Base-by-base conservation (phyloP, 1,139 yeast genomes). In the Yamadazyma friedrichii region DNA sequence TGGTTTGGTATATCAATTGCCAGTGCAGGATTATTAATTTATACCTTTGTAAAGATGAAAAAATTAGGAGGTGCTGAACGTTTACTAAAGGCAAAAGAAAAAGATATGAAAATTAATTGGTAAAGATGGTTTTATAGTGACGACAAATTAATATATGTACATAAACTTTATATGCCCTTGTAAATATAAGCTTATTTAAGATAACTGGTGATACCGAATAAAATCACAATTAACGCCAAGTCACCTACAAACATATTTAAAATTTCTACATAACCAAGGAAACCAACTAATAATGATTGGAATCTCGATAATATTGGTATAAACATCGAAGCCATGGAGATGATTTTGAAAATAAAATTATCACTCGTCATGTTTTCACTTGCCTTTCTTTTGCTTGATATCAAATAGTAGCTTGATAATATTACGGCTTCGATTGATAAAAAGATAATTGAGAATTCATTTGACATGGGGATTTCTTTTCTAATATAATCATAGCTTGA, bases 1-100 rank as follows among this genome's bases (percentile, higher is more conserved):
- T 93, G 99, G 99, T 93, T 88, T 59, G 96, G 95, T 0, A 76
- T 89, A 33, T 81, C 89, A 1, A 54, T 84, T 31, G 76, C 86
- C 30, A 84, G 95, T 36, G 56, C 89, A 0, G 78, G 82, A 27
- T 74, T 87, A 58, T 70, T 91, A 44, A 35, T 56, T 10, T 72
- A 66, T 50, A 54, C 58, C 28, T 53, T 67, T 43, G 53, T 56
- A 52, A 71, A 67, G 52, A 56, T 52, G 33, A 58, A 57, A 42
- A 61, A 59, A 39, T 59, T 54, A 42, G 55, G 56, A 44, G 56
- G 67, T 42, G 77, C 76, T 4, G 76, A 72, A 30, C 65, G 60
- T 54, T 53, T 70, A 12, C 56, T 72, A 31, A 70, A 61, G 26
- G 76, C 74, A 11, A 72, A 71, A 56, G 60, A 69, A 43, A 58